These are phyloP conservation scores for Penicillium sp. DNA, from an alignment of 2,329 filamentous ascomycete species.

Conservation along the genomic window DNA sequence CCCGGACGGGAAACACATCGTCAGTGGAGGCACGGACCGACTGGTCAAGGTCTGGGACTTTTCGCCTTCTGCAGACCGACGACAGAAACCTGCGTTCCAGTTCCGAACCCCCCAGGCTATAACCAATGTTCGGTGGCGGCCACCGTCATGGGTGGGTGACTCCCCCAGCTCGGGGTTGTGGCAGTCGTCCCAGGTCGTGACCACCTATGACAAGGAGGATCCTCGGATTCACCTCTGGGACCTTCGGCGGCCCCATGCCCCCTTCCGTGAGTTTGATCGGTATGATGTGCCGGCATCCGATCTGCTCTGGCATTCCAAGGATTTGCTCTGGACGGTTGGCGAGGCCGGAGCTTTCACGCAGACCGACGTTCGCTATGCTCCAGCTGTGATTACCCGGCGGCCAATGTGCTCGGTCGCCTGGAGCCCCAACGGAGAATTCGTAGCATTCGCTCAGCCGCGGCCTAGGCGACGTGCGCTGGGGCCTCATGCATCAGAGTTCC, in stretches of 20 bases:
- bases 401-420: conserved; percentile 63
- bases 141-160: conserved; percentile 62
- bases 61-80: conserved; percentile 59
- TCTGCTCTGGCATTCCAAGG: conserved; percentile 68
- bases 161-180: conserved; percentile 59
- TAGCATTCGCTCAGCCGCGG: conserved; percentile 61
- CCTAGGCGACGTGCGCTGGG: conserved; percentile 50
- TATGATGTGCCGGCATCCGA: conserved; percentile 63
- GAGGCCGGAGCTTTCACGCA: conserved; percentile 67
- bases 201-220: conserved; percentile 67
- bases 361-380: conserved; percentile 65
- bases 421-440: conserved; percentile 63
- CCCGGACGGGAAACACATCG: conserved; percentile 68
- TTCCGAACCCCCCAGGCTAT: conserved; percentile 68
- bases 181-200: conserved; percentile 67
- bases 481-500: conserved; percentile 49
- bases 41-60: conserved; percentile 71
- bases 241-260: conserved; percentile 65
- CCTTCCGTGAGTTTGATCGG: conserved; percentile 65
- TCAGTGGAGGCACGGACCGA: conserved; percentile 67
- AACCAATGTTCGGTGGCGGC: conserved; percentile 67
- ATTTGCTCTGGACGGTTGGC: conserved; percentile 69
- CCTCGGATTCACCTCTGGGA: conserved; percentile 69
- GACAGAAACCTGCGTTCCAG: conserved; percentile 64
- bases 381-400: conserved; percentile 64